Base-by-base conservation (phyloP, 495 filamentous ascomycete species). In the Neurospora sp. region DNA sequence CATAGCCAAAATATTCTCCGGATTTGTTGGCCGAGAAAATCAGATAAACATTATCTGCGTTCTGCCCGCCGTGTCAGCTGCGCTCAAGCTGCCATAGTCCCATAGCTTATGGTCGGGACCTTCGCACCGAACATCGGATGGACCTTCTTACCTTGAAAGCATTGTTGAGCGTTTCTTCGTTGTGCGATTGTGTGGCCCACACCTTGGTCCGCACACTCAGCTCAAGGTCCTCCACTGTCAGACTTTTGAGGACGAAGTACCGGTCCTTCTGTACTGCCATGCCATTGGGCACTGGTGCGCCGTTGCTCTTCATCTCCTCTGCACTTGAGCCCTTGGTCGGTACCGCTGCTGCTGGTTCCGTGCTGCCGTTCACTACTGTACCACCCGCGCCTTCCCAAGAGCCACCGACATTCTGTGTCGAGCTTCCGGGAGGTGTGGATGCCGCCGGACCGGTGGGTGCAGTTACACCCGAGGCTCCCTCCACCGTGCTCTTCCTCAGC, bases 11-110 rank as follows among this genome's bases (percentile, higher is more conserved):
- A 77, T 98, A 99, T 81, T 98, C 96, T 22, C 96, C 96, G 0
- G 96, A 98, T 77, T 98, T 98, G 82, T 98, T 99, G 14, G 94
- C 96, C 16, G 94, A 98, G 81, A 99, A 99, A 35, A 99, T 90
- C 40, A 99, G 86, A 77, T 95, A 98, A n/a, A 98, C 94, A 78
- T 93, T 91, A 69, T 96, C 92, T 27, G 91, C 88, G 18, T 83
- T 85, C 94, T 97, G 74, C n/a, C 42, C 9, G 27, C 11, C 14
- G 53, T 31, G 22, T 46, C 44, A 35, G 40, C 12, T 37, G 40
- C 31, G 35, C 14, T 46, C 53, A 46, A 71, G 70, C 35, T 69
- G 73, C 72, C 35, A 75, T 68, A 61, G 18, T 31, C 53, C 20
- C 59, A 53, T 78, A 77, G 74, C 74, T 68, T 37, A 59, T 9